Evolutionary conservation across 139 green algal species (phyloP).

Genomic region (Asterochloris sp.): DNA sequence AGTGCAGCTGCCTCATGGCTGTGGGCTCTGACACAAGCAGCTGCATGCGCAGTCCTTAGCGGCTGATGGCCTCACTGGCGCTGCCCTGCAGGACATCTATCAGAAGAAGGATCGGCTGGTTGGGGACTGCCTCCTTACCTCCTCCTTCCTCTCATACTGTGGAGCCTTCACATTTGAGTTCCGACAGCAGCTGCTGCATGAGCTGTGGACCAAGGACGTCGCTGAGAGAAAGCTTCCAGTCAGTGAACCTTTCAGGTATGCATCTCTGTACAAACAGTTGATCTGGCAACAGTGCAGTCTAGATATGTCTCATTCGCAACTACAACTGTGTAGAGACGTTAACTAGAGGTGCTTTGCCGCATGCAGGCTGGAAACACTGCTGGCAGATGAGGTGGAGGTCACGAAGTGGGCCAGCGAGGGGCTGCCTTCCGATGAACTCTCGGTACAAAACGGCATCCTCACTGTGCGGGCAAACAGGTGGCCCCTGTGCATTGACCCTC

Average conservation of each 20-base stretch:
- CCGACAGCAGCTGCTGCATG: constrained; percentile 69
- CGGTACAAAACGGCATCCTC: constrained; percentile 84
- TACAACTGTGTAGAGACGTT: background rate
- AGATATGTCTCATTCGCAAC: background rate
- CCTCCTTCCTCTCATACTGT: constrained; percentile 75
- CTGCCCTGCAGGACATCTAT: background rate
- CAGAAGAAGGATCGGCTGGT: constrained; percentile 47
- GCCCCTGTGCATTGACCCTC: constrained; percentile 83
- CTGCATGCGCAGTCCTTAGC: background rate
- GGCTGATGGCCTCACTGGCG: background rate
- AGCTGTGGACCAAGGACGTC: constrained; percentile 72
- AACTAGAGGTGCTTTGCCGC: background rate
- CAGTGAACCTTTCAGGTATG: constrained; percentile 57
- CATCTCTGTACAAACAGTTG: too few species aligned
- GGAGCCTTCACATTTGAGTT: constrained; percentile 85
- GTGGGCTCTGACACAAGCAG: background rate
- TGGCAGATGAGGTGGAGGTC: constrained; percentile 75
- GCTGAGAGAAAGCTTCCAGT: constrained; percentile 51
- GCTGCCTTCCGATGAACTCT: constrained; percentile 77
- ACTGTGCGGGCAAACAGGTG: constrained; percentile 67
- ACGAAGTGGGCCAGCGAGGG: constrained; percentile 67
- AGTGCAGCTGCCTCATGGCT: background rate
- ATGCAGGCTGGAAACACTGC: constrained; percentile 59
- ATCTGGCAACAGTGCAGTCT: background rate
- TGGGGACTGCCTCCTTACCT: constrained; percentile 80